These are phyloP conservation scores for Yarrowia sp. DNA, from an alignment of 805 yeast species.

Conservation along the genomic window DNA sequence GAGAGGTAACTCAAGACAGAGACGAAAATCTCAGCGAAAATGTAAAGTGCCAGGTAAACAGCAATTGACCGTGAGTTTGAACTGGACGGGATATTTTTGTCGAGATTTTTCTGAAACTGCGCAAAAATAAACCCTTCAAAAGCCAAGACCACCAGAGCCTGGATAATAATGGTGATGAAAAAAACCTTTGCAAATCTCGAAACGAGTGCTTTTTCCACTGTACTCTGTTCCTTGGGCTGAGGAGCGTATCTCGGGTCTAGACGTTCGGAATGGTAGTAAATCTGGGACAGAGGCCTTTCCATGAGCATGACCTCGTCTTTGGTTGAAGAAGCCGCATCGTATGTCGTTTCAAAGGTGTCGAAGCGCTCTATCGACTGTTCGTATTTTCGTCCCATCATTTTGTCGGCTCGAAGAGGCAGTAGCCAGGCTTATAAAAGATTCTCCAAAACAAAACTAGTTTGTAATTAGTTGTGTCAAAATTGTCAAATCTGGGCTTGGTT, in stretches of 20 bases:
- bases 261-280: conserved; percentile 12
- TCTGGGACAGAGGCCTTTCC: background rate
- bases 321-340: background rate
- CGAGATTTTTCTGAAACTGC: conserved; percentile 34
- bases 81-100: conserved; percentile 26
- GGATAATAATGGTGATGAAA: background rate
- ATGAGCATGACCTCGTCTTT: background rate
- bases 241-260: conserved; percentile 2
- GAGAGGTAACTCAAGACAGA: conserved; percentile 44
- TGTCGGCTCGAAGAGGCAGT: background rate
- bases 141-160: conserved; percentile 33
- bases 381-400: background rate
- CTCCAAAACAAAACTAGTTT: too few species aligned
- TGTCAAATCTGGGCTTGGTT: background rate
- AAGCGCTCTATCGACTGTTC: conserved; percentile 1
- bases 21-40: conserved; percentile 49
- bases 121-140: conserved; percentile 38
- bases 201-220: background rate
- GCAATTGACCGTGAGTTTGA: conserved; percentile 38
- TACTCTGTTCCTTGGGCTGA: background rate
- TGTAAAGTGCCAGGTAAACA: conserved; percentile 49
- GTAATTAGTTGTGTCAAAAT: background rate
- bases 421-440: background rate
- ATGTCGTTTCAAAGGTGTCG: background rate
- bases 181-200: background rate